These are phyloP conservation scores for Leavenworthia alabamica DNA, from an alignment of 345 rosid genomes.

Conservation along the genomic window DNA sequence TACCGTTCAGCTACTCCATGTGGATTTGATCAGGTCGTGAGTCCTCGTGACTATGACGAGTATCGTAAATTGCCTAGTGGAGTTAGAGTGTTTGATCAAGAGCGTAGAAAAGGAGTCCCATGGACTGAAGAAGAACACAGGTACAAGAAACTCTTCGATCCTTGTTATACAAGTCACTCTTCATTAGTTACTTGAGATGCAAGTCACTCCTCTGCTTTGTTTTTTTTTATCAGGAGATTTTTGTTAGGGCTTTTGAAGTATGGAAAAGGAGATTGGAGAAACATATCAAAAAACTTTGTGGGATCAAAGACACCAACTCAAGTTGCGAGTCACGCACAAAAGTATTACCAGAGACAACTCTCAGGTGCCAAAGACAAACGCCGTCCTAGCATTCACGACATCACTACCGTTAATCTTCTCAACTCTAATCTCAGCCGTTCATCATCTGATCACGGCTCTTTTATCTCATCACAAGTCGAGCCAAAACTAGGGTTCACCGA, in stretches of 20 bases:
- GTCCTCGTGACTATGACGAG: conserved; percentile 31
- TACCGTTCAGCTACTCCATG: conserved; percentile 53
- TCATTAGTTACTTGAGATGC: neutral
- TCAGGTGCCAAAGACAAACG: conserved; percentile 89
- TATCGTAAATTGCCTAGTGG: conserved; percentile 27
- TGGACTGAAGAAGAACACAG: conserved; percentile 99
- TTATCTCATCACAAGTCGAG: neutral
- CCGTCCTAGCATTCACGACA: conserved; percentile 95
- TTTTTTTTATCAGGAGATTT: conserved; percentile 52
- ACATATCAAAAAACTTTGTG: conserved; percentile 82
- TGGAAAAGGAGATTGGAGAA: conserved; percentile 99
- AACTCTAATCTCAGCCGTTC: conserved; percentile 35
- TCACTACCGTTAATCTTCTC: conserved; percentile 72
- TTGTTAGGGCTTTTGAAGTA: conserved; percentile 82
- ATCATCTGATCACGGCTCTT: conserved; percentile 27
- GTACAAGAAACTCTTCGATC: conserved; percentile 27
- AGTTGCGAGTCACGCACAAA: conserved; percentile 99
- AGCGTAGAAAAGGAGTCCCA: conserved; percentile 93
- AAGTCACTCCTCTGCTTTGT: conserved; percentile 1
- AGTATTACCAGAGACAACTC: conserved; percentile 85
- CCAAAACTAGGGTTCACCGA: conserved; percentile 13
- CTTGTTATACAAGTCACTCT: neutral
- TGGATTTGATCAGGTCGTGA: conserved; percentile 51
- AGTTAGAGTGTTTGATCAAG: conserved; percentile 46
- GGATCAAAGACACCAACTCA: conserved; percentile 90